A percentile compares a stretch with the other conserved stretches of the same genome.
Conservation (phyloP, 192 early-diverging fungal genomes). For the Coemansia sp. region DNA sequence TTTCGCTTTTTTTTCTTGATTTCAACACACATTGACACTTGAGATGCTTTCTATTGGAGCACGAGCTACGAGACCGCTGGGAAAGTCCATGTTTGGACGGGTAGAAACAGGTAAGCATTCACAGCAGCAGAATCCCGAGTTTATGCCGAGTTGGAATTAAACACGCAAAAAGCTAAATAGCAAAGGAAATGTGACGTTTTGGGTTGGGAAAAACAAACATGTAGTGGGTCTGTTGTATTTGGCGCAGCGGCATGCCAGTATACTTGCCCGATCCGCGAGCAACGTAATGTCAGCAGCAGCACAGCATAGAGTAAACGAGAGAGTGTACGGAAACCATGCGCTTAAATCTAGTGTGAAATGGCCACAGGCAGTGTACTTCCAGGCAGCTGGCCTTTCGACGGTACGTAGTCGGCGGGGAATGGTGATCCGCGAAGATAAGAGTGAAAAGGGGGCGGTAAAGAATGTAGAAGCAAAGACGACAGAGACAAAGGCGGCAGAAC, state of each 20-base stretch:
- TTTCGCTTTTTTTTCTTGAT: background rate
- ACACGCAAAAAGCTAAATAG: background rate
- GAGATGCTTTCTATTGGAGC: constrained; percentile 11
- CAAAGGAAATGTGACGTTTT: background rate
- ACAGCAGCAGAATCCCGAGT: background rate
- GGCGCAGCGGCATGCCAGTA: constrained; percentile 7
- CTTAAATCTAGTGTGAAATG: background rate
- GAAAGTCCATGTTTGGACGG: constrained; percentile 11
- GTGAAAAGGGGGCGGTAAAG: constrained; percentile 7
- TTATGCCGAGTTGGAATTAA: background rate
- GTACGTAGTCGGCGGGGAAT: constrained; percentile 10
- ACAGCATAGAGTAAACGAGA: background rate
- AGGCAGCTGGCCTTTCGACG: constrained; percentile 27
- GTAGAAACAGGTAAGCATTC: constrained; percentile 15
- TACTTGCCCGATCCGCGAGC: background rate
- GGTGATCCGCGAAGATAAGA: constrained; percentile 13
- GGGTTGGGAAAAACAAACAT: too few species aligned
- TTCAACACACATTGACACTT: background rate
- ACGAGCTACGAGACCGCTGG: background rate
- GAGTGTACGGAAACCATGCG: background rate
- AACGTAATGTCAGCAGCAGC: constrained; percentile 2
- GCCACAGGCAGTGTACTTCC: constrained; percentile 31
- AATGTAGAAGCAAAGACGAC: background rate
- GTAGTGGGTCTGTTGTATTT: constrained; percentile 15
- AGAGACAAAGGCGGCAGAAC: background rate